Conservation (phyloP, 1,284 basidiomycete species). For the Ustilago shanxiensis region DNA sequence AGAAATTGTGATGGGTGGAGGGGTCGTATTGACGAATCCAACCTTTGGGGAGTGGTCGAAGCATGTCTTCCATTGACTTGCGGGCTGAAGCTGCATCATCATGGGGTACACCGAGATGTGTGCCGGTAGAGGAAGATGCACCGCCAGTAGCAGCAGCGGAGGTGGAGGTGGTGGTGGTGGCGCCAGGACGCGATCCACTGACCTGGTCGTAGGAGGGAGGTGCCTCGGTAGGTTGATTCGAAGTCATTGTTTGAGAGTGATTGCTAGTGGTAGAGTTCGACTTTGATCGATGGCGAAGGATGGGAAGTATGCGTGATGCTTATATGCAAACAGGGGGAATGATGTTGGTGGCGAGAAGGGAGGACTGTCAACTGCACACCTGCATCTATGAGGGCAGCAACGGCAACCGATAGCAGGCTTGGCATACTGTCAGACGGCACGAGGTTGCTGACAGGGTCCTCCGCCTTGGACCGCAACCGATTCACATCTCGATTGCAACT, state of each 20-base stretch:
- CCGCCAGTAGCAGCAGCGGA: neutral
- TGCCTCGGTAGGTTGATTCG: slow-evolving; percentile 25
- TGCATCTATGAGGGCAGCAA: neutral
- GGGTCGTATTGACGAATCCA: slow-evolving; percentile 67
- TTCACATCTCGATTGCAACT: too few relatives aligned
- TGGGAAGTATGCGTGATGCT: neutral
- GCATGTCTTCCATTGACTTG: slow-evolving; percentile 53
- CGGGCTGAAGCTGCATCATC: slow-evolving; percentile 17
- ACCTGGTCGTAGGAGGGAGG: slow-evolving; percentile 51
- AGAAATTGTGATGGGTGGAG: slow-evolving; percentile 58
- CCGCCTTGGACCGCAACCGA: neutral
- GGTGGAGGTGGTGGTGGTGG: slow-evolving; percentile 8
- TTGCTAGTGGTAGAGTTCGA: neutral
- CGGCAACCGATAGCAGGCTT: neutral
- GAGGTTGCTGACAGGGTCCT: neutral
- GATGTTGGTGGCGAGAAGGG: slow-evolving; percentile 1
- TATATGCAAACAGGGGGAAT: neutral
- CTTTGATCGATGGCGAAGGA: too few relatives aligned
- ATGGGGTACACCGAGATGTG: slow-evolving; percentile 22
- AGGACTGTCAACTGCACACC: too few relatives aligned
- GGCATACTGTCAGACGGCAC: neutral
- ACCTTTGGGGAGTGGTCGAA: slow-evolving; percentile 57
- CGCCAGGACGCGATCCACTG: slow-evolving; percentile 16
- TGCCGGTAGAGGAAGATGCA: slow-evolving; percentile 5
- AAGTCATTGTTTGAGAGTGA: slow-evolving; percentile 10